Conservation (phyloP, 106 monocot genomes). For the Amphibolis antarctica region DNA sequence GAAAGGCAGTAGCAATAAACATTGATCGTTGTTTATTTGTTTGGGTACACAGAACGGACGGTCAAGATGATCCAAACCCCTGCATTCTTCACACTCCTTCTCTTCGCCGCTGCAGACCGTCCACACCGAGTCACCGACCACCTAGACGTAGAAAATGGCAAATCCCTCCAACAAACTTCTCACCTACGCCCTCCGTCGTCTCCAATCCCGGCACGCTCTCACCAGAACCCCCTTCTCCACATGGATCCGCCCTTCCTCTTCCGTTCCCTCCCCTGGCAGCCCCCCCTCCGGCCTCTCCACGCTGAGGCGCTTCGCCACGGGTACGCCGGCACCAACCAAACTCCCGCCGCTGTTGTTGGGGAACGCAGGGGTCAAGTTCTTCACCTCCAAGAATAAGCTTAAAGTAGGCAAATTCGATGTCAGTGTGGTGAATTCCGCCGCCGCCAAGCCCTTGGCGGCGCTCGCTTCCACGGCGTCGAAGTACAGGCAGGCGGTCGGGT, state of each 20-base stretch:
- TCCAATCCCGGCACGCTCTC: background rate
- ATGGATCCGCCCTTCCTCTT: background rate
- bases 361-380: background rate
- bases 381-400: background rate
- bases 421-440: conserved; percentile 16
- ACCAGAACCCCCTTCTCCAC: background rate
- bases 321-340: background rate
- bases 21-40: too few species aligned
- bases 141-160: background rate
- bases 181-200: background rate
- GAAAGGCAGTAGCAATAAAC: too few species aligned
- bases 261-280: background rate
- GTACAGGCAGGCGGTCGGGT: conserved; percentile 57
- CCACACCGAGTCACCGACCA: background rate
- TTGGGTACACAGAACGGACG: background rate
- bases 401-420: background rate
- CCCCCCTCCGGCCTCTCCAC: background rate
- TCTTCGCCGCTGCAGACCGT: background rate
- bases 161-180: conserved; percentile 5
- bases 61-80: background rate
- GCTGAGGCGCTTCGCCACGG: background rate
- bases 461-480: conserved; percentile 23
- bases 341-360: background rate
- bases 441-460: conserved; percentile 29
- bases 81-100: background rate